Conservation (phyloP, 257 asterid genomes). For the Nicotiana paniculata region DNA sequence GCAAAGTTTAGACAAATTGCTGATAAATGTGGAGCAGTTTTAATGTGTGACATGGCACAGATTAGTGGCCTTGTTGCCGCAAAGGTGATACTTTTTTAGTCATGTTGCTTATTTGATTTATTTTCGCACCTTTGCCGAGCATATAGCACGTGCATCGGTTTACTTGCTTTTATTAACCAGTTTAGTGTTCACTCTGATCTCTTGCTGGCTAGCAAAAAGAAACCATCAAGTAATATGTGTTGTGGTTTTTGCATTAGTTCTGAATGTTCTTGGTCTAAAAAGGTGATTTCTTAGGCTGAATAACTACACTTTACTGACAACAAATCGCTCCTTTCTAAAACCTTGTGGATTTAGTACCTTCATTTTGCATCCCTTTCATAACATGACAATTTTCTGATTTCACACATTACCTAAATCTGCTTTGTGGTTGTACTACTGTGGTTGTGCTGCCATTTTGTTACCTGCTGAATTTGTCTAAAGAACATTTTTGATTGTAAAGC, state of each 20-base stretch:
- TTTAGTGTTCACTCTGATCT: neutral
- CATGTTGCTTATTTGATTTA: no score
- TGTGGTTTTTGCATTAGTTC: no score
- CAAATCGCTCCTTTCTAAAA: neutral
- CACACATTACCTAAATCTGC: neutral
- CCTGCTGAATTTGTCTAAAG: neutral
- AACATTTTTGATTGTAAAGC: neutral
- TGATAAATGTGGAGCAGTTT: slow-evolving; percentile 74
- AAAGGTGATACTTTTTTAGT: slow-evolving; percentile 35
- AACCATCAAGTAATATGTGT: no score
- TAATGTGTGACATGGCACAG: slow-evolving; percentile 89
- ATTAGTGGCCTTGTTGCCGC: slow-evolving; percentile 86
- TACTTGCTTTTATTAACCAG: neutral
- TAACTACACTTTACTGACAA: neutral
- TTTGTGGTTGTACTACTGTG: neutral
- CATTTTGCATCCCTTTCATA: neutral
- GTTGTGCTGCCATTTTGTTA: neutral
- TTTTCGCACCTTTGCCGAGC: no score
- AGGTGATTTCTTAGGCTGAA: neutral
- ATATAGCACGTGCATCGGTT: neutral
- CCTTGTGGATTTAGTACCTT: neutral
- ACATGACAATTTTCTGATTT: neutral
- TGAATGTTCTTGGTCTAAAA: neutral
- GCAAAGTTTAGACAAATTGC: slow-evolving; percentile 64
- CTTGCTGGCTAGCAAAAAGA: neutral